Conservation (phyloP, 169 alveolate genomes). For the Cryptosporidium sp. region DNA sequence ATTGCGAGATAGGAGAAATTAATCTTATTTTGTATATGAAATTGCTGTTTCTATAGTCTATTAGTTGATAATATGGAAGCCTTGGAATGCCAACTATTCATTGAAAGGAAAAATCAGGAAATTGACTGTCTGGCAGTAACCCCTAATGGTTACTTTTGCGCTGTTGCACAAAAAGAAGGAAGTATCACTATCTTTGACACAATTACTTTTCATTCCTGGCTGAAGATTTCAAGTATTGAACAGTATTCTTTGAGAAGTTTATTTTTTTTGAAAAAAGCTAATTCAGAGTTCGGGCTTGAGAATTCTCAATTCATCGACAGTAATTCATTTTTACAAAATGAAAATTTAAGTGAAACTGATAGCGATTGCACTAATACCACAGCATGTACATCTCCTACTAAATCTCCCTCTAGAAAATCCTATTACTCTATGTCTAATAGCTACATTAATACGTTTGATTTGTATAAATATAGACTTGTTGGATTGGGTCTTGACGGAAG, state of each 20-base stretch:
- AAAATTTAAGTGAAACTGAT: conserved; percentile 31
- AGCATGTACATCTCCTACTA: conserved; percentile 67
- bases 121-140: conserved; percentile 59
- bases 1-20: conserved; percentile 14
- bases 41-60: background rate
- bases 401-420: conserved; percentile 18
- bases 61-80: conserved; percentile 15
- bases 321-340: conserved; percentile 2
- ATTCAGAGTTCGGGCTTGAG: background rate
- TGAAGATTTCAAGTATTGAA: conserved; percentile 12
- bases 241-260: conserved; percentile 30
- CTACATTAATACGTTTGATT: conserved; percentile 8
- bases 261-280: conserved; percentile 18
- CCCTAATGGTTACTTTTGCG: conserved; percentile 69
- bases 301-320: background rate
- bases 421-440: background rate
- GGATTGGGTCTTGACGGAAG: conserved; percentile 68
- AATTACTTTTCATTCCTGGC: conserved; percentile 62
- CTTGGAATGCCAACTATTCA: conserved; percentile 44
- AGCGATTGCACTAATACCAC: conserved; percentile 54
- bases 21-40: conserved; percentile 1
- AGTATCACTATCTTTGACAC: conserved; percentile 51
- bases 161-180: conserved; percentile 48
- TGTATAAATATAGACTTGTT: conserved; percentile 36
- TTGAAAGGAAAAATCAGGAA: conserved; percentile 21